Evolutionary conservation across 1,139 yeast species (phyloP), one percentile per base, ranked within the genome.

Genomic region (Candida sp.): DNA sequence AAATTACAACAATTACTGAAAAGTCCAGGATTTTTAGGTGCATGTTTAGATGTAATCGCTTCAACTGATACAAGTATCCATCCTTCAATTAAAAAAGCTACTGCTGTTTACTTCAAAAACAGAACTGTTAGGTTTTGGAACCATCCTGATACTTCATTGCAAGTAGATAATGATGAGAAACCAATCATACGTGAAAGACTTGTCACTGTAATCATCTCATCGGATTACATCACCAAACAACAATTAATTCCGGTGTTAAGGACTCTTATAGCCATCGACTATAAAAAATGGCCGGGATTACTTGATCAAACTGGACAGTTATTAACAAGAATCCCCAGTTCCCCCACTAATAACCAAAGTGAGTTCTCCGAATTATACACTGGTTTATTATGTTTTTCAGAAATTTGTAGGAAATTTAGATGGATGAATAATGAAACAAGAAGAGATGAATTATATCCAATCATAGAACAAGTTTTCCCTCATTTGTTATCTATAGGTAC

Each of bases 91-190:
- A 81, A 84, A 51, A 76, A 82, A 42, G 93, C 96, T 9, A 87
- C 96, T 15, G 95, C 96, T 0, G 84, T 93, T 25, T 91, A 83
- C 61, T 81, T 93, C 66, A 93, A 93, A 60, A 93, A 93, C 61
- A 73, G 83, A 47, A 73, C 90, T 22, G 67, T 76, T 11, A 77
- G 78, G 45, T 75, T 76, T 48, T 93, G 98, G 98, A 58, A 58
- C 12, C 61, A 62, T 4, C 53, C 51, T 34, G 73, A 66, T 4
- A 39, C 32, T 8, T 35, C 34, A 21, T 41, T 22, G 25, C 57
- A 53, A 15, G 81, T 89, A 15, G 84, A 80, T 50, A 70, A 71
- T 6, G 89, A 77, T 49, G 97, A 91, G 58, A 85, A 82, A 55
- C 87, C 86, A 1, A 70, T 78, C 33, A 80, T 93, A 45, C 80